Evolutionary conservation across 2,329 filamentous ascomycete species (phyloP).

Genomic region (Trichoderma sp.): DNA sequence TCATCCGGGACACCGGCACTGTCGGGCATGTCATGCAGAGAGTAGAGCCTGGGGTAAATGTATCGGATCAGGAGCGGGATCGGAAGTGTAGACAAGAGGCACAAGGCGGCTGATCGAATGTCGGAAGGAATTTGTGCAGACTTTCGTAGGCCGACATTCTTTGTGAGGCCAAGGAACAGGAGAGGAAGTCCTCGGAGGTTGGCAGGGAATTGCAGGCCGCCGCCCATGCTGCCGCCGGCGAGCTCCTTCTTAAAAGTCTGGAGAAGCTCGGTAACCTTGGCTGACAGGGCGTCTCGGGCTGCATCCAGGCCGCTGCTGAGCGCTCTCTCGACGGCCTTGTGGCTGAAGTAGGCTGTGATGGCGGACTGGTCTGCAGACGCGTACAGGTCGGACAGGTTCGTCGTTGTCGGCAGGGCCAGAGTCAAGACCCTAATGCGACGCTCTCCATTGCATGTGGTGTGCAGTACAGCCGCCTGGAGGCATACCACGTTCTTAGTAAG

Average conservation of each 20-base stretch:
- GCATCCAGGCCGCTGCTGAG: constrained; percentile 84
- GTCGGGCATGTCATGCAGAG: constrained; percentile 94
- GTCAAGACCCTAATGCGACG: constrained; percentile 93
- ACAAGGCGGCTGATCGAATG: constrained; percentile 87
- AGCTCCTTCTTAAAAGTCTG: constrained; percentile 97
- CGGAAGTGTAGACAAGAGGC: constrained; percentile 88
- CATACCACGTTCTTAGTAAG: constrained; percentile 89
- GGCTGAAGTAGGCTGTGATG: constrained; percentile 89
- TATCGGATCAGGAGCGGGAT: constrained; percentile 89
- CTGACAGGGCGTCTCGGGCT: constrained; percentile 84
- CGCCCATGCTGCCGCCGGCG: constrained; percentile 91
- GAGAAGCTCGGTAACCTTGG: constrained; percentile 87
- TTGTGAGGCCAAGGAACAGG: constrained; percentile 90
- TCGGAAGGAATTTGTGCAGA: constrained; percentile 93
- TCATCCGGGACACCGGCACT: constrained; percentile 82
- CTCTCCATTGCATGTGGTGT: constrained; percentile 97
- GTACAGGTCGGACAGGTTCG: constrained; percentile 85
- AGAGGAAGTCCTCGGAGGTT: constrained; percentile 87
- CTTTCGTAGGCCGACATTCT: constrained; percentile 90
- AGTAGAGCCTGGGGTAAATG: constrained; percentile 83
- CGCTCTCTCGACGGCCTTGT: constrained; percentile 93
- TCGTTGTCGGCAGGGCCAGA: constrained; percentile 86
- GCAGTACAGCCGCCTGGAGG: constrained; percentile 89
- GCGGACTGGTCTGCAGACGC: constrained; percentile 93
- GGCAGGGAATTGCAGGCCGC: constrained; percentile 88